Percentiles rank a stretch among this genome's conserved stretches.
These are phyloP conservation scores for Musa itinerans DNA, from an alignment of 176 grass and related monocot species.

Conservation along the genomic window DNA sequence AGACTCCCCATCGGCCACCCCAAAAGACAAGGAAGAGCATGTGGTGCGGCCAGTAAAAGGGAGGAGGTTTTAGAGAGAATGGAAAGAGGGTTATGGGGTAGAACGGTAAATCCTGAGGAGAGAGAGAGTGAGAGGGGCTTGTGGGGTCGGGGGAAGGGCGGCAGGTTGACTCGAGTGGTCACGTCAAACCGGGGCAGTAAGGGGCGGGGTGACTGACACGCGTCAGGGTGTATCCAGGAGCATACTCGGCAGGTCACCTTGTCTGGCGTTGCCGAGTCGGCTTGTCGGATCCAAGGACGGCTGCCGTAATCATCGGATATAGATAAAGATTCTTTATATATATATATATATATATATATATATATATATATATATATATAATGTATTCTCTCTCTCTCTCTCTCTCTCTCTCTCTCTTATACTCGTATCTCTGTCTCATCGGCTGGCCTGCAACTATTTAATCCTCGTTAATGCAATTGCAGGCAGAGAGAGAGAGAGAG, in stretches of 20 bases:
- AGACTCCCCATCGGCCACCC: constrained; percentile 31
- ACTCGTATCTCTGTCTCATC: neutral
- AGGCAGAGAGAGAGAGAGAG: too few relatives aligned
- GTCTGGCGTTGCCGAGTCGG: constrained; percentile 33
- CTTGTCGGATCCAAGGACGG: constrained; percentile 31
- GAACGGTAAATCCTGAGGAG: neutral
- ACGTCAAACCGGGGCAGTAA: neutral
- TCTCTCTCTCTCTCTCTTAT: neutral
- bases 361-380: too few relatives aligned
- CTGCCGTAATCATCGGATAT: constrained; percentile 57
- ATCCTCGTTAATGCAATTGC: neutral
- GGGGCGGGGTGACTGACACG: constrained; percentile 30
- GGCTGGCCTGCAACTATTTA: neutral
- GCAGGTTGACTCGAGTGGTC: constrained; percentile 22
- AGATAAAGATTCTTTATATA: neutral
- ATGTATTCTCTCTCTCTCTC: neutral
- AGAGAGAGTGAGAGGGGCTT: neutral
- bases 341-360: too few relatives aligned
- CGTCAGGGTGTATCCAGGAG: constrained; percentile 40
- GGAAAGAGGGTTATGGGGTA: too few relatives aligned
- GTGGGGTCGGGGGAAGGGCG: neutral
- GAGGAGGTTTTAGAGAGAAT: neutral
- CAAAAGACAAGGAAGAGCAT: neutral
- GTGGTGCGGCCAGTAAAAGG: neutral
- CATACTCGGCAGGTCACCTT: constrained; percentile 65